Evolutionary conservation across 2,329 filamentous ascomycete species (phyloP).

Genomic region (Cordyceps javanica): DNA sequence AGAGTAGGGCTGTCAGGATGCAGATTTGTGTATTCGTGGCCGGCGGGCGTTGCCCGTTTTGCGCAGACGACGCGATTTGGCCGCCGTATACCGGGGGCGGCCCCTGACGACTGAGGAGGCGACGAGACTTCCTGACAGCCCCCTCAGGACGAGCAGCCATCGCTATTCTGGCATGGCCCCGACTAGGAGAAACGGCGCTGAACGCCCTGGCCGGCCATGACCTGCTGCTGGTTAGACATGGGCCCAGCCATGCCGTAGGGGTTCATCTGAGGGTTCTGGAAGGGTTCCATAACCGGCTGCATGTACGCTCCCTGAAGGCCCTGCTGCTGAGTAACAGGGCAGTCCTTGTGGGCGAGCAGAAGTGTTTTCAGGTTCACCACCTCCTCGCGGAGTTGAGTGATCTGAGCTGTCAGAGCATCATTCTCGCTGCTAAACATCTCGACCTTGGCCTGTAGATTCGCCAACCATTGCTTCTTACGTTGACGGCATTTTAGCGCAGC

Average conservation of each 20-base stretch:
- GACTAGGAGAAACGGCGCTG: slow-evolving; percentile 52
- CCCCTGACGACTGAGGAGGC: no score
- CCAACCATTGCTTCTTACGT: slow-evolving; percentile 97
- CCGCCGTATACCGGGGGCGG: no score
- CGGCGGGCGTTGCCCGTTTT: no score
- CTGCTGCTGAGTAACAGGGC: slow-evolving; percentile 84
- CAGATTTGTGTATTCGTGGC: no score
- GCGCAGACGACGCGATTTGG: no score
- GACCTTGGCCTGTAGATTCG: slow-evolving; percentile 89
- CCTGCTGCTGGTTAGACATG: slow-evolving; percentile 45
- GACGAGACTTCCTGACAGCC: no score
- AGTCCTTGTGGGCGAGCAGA: slow-evolving; percentile 91
- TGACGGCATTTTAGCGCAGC: slow-evolving; percentile 95
- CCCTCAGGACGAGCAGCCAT: not conserved
- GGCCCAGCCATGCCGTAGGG: slow-evolving; percentile 52
- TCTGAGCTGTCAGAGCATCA: slow-evolving; percentile 75
- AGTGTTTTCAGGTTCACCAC: slow-evolving; percentile 93
- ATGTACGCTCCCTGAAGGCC: slow-evolving; percentile 52
- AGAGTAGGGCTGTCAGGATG: not conserved
- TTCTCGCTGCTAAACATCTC: slow-evolving; percentile 91
- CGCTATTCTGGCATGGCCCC: slow-evolving; percentile 7
- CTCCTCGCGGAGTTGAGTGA: slow-evolving; percentile 81
- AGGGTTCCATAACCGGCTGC: slow-evolving; percentile 50
- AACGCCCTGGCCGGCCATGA: slow-evolving; percentile 50
- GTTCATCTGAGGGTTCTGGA: slow-evolving; percentile 47